A percentile compares a stretch with the other conserved stretches of the same genome.
phyloP scores from a whole-genome alignment of 2,329 filamentous ascomycete species.

The Basipetospora chlamydospora region DNA sequence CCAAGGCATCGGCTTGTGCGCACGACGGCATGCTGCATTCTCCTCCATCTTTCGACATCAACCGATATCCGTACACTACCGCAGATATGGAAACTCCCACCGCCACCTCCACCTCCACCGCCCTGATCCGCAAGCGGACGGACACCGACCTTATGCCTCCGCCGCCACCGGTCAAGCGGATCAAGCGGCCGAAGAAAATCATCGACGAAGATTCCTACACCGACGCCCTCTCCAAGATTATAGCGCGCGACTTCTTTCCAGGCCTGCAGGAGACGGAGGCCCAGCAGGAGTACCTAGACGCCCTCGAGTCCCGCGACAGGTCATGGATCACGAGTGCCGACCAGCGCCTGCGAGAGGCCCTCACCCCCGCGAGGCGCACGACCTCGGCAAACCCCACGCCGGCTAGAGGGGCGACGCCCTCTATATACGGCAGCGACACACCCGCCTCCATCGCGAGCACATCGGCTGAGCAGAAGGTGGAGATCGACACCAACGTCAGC shows the following conservation, averaged over 20 bases:
- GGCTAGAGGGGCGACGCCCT: constrained; percentile 41
- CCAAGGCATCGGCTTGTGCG: too few relatives aligned
- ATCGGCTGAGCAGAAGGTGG: constrained; percentile 23
- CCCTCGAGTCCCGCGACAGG: constrained; percentile 70
- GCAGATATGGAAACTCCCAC: too few relatives aligned
- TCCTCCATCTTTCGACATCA: not conserved
- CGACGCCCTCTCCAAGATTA: constrained; percentile 80
- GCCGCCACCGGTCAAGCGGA: constrained; percentile 70
- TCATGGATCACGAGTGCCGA: constrained; percentile 78
- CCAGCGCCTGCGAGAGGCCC: constrained; percentile 56
- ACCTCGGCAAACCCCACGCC: constrained; percentile 12
- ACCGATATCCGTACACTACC: not conserved
- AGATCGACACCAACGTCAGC: constrained; percentile 63
- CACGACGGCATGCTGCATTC: not conserved
- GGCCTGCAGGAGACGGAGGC: constrained; percentile 74
- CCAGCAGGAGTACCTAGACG: constrained; percentile 85
- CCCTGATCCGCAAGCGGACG: constrained; percentile 54
- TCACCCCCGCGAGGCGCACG: constrained; percentile 54
- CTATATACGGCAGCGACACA: constrained; percentile 56
- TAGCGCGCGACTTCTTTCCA: constrained; percentile 92
- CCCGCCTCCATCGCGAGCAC: constrained; percentile 42
- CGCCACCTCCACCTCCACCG: constrained; percentile 29
- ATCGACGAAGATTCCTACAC: constrained; percentile 93
- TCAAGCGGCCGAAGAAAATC: constrained; percentile 77
- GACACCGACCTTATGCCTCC: constrained; percentile 69